These are phyloP conservation scores for Chenopodium album DNA, from an alignment of 148 eudicot species.

Conservation along the genomic window DNA sequence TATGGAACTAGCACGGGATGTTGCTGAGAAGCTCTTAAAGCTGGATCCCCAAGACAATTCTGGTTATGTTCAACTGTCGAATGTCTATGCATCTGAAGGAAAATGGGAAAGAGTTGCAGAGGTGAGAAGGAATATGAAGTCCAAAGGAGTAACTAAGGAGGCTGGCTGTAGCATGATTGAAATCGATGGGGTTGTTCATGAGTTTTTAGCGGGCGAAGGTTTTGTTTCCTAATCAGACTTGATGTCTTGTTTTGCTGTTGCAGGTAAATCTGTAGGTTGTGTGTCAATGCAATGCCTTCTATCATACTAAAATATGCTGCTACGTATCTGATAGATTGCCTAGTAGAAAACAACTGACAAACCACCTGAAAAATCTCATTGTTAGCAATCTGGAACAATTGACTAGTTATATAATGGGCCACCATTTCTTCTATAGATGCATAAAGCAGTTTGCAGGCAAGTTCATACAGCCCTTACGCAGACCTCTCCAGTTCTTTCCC, in stretches of 20 bases:
- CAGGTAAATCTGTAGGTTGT: not conserved
- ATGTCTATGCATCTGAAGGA: conserved; percentile 18
- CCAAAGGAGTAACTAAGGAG: conserved; percentile 31
- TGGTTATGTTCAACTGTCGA: conserved; percentile 16
- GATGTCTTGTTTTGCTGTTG: not conserved
- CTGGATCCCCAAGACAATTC: conserved; percentile 10
- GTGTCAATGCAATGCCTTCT: not conserved
- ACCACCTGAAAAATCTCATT: not conserved
- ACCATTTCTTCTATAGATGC: too few species aligned
- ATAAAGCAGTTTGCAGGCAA: too few species aligned
- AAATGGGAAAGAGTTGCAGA: conserved; percentile 20
- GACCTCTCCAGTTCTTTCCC: not conserved
- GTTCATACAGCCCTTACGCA: too few species aligned
- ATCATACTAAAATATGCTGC: not conserved
- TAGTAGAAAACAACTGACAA: too few species aligned
- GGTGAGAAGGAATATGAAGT: conserved; percentile 17
- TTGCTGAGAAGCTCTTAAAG: conserved; percentile 28
- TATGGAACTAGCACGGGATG: conserved; percentile 26
- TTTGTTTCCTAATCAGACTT: not conserved
- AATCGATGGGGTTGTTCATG: conserved; percentile 37
- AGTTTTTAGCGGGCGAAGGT: conserved; percentile 42
- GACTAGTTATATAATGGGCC: too few species aligned
- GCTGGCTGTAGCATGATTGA: conserved; percentile 37
- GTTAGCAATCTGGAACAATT: not conserved
- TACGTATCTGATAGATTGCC: not conserved